Evolutionary conservation across 1,284 basidiomycete species (phyloP).

Genomic region (Fomitopsis schrenkii): DNA sequence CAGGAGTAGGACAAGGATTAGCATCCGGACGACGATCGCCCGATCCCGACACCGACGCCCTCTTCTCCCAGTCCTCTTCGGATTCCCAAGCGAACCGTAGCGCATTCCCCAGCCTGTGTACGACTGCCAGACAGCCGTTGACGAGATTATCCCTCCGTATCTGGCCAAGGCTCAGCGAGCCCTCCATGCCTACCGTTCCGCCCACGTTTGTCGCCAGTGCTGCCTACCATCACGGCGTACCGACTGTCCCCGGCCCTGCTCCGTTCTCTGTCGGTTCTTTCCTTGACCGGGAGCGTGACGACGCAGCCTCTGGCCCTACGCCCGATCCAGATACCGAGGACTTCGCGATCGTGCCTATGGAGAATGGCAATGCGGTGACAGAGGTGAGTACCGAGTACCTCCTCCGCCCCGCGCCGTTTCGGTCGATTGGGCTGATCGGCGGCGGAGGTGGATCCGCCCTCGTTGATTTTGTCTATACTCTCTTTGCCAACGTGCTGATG

Average conservation of each 20-base stretch:
- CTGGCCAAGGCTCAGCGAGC: background rate
- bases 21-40: background rate
- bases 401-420: background rate
- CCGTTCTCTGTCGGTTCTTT: background rate
- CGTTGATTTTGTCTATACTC: background rate
- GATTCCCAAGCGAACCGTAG: background rate
- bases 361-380: slow-evolving; percentile 18
- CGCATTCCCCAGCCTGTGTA: background rate
- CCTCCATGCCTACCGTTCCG: slow-evolving; percentile 18
- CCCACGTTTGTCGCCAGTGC: slow-evolving; percentile 7
- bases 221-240: slow-evolving; percentile 4
- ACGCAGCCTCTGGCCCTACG: slow-evolving; percentile 15
- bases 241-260: background rate
- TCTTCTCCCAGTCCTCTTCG: too few relatives aligned
- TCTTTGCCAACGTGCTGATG: background rate
- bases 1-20: background rate
- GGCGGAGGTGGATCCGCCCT: background rate
- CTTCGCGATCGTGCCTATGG: slow-evolving; percentile 13
- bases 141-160: background rate
- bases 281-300: background rate
- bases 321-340: slow-evolving; percentile 26
- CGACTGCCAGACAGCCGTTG: background rate
- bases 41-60: background rate
- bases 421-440: background rate
- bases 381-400: slow-evolving; percentile 8